Evolutionary conservation across 2,329 filamentous ascomycete genomes (phyloP).

Genomic region (Penicillium sp.): DNA sequence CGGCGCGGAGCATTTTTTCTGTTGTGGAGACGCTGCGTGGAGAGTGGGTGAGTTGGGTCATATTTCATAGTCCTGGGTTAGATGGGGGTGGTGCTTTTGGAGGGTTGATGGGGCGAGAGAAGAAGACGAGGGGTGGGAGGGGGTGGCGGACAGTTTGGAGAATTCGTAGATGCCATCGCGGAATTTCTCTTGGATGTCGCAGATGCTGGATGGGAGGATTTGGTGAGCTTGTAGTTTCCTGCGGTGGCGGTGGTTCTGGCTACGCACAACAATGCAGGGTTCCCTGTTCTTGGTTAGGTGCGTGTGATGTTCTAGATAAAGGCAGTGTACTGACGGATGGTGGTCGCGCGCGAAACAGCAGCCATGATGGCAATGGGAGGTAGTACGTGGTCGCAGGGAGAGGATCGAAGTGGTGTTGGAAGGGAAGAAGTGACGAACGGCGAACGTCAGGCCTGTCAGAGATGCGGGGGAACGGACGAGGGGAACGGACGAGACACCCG

Average conservation of each 20-base stretch:
- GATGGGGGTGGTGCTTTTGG: no score
- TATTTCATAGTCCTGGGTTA: background rate
- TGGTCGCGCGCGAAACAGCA: conserved; percentile 7
- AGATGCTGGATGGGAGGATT: conserved; percentile 67
- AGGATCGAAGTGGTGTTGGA: background rate
- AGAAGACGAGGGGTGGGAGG: background rate
- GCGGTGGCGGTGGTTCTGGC: background rate
- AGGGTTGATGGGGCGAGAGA: background rate
- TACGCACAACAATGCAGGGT: conserved; percentile 48
- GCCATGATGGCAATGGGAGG: conserved; percentile 4
- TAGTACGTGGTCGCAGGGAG: background rate
- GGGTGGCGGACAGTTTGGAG: conserved; percentile 65
- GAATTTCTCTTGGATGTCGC: conserved; percentile 94
- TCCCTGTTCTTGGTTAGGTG: conserved; percentile 32
- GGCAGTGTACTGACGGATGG: conserved; percentile 2
- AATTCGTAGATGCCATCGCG: conserved; percentile 78
- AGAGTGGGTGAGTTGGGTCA: conserved; percentile 1
- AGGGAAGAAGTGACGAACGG: background rate
- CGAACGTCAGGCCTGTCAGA: conserved; percentile 19
- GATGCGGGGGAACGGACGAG: conserved; percentile 21
- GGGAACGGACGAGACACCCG: conserved; percentile 7
- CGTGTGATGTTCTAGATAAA: background rate
- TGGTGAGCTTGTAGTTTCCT: conserved; percentile 4
- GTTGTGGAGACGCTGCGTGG: conserved; percentile 59
- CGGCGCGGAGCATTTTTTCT: conserved; percentile 65